Evolutionary conservation across 495 filamentous ascomycete species (phyloP), one percentile per base, ranked within the genome.

Genomic region (Clohesyomyces aquaticus): DNA sequence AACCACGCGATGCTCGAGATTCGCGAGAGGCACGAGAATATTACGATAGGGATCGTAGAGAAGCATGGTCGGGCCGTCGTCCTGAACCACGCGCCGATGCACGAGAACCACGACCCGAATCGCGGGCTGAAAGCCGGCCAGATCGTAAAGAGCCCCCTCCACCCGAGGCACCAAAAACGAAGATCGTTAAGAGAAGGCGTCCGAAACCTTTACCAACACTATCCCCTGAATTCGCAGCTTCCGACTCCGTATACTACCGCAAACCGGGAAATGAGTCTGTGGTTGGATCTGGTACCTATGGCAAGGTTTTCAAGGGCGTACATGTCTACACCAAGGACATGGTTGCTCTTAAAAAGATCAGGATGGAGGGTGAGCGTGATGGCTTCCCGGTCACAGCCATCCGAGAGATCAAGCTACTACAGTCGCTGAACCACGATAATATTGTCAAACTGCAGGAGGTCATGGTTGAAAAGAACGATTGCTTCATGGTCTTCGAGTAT

Each of bases 401-500:
- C 27, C 87, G 95, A 51, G 95, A 99, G 73, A 94, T 99, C 78
- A 97, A 96, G 74, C 78, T 99, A 16, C 86, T 99, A 9, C 91
- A 96, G 71, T 93, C 92, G 42, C 81, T 99, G n/a, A 91, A 88
- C 63, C 91, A 96, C 70, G 80, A 83, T 50, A 97, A 98, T 67
- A 86, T 99, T 35, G 93, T 99, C 63, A 87, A 88, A 49, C 76
- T 93, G 23, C 83, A 87, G 59, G 95, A 98, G 76, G 93, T 98
- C 70, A 98, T 98, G 94, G 94, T 98, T 16, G 95, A 98, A 76
- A 87, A 86, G 66, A 97, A 97, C 72, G 93, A 98, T 74, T 99
- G 95, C 75, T 98, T 94, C 77, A 99, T 99, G 95, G 95, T 99
- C 9, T 99, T 99, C 65, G 95, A 99, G 72, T 99, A 99, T 72